phyloP scores from a whole-genome alignment of 2,329 filamentous ascomycete genomes.

The Apiospora koreana region DNA sequence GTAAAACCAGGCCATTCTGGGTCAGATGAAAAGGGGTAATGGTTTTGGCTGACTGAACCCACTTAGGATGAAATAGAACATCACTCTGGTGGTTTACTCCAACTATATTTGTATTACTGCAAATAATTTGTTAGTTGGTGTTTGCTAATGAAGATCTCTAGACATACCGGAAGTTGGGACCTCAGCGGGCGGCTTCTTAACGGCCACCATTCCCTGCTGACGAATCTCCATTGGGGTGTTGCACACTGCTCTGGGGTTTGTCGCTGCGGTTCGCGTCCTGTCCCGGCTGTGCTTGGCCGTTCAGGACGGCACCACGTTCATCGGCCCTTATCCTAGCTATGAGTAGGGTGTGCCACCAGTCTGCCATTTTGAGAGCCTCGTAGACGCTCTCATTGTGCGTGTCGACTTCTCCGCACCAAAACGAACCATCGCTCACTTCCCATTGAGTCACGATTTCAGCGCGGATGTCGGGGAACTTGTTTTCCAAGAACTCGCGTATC shows the following conservation, averaged over 20 bases:
- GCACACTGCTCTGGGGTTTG: no score
- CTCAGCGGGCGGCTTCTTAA: background rate
- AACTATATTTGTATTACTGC: no score
- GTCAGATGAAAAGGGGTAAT: background rate
- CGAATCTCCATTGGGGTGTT: background rate
- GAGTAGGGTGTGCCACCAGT: background rate
- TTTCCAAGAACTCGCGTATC: background rate
- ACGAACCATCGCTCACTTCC: background rate
- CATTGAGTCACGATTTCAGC: background rate
- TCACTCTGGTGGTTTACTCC: no score
- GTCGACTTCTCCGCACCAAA: background rate
- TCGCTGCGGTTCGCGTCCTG: background rate
- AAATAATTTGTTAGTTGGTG: no score
- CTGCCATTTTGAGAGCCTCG: background rate
- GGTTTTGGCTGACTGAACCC: no score
- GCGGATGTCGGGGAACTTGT: background rate
- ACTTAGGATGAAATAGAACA: no score
- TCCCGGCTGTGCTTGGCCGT: background rate
- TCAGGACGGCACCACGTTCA: background rate
- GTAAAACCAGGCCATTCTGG: background rate
- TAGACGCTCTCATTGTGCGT: background rate
- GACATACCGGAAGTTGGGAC: background rate
- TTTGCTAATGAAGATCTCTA: no score
- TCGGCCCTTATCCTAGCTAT: background rate
- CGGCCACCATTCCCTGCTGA: background rate